Base-by-base conservation (phyloP, 371 early-diverging fungal species). In the Dinochytrium kinnereticum region DNA sequence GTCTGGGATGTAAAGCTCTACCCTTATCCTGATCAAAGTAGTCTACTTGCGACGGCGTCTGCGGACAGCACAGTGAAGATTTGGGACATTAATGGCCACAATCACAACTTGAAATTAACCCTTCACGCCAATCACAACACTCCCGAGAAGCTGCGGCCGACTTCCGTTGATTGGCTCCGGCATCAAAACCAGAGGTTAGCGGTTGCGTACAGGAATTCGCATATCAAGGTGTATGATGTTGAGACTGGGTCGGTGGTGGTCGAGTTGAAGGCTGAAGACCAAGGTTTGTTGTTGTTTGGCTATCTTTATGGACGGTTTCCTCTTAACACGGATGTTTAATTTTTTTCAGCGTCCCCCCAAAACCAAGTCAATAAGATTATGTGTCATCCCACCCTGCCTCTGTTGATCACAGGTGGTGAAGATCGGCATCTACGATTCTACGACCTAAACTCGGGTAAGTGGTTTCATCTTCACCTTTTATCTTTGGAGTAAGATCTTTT, bases 1-100 rank as follows among this genome's bases (percentile, higher is more conserved):
- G 88, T 96, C 19, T 96, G 96, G 96, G 93, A 93, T 71, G 80
- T 94, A 59, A 89, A 90, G 69, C 74, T 92, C 7, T 91, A 91
- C 72, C 90, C 92, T 2, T 28, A 33, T 15, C 19, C 36, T 2
- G 31, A 33, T 28, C 72, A 73, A 33, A 38, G 30, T 38, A 65
- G 72, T 21, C 65, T 91, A 21, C 80, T 96, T 13, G 93, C 91
- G 2, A 93, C 94, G 1, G 91, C 90, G 2, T 90, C 93, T 26
- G 90, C 93, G 21, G 95, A 95, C 81, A 92, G 93, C 0, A 89
- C 91, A 0, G 86, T 94, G 31, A 94, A 93, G 79, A 78, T 96
- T 15, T 96, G 94, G 94, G 90, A 92, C 39, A 75, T 78, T 1
- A 44, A 51, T 36, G 73, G 36, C 1, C 70, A 51, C 28, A 40